Percentiles rank a stretch among this genome's conserved stretches.
These are phyloP conservation scores for Neurospora sp. DNA, from an alignment of 495 filamentous ascomycete species.

Conservation along the genomic window DNA sequence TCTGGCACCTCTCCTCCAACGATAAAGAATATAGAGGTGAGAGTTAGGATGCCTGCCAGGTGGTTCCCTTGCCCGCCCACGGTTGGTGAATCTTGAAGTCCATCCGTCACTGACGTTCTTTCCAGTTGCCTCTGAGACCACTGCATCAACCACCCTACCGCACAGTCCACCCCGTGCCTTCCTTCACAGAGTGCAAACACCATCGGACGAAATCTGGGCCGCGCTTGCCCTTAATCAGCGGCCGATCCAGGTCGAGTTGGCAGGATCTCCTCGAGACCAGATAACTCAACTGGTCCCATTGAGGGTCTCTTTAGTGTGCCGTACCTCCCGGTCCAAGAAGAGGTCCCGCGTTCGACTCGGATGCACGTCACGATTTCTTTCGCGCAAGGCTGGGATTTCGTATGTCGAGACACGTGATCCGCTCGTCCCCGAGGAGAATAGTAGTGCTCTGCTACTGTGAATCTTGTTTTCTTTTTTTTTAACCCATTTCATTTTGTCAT, in stretches of 20 bases:
- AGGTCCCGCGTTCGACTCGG: background rate
- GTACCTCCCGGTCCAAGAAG: background rate
- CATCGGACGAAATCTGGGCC: background rate
- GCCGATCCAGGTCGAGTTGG: background rate
- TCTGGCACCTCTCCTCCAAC: background rate
- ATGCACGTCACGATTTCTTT: background rate
- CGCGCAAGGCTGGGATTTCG: background rate
- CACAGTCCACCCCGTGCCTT: background rate
- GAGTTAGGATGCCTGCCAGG: background rate
- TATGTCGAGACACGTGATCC: background rate
- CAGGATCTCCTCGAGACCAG: background rate
- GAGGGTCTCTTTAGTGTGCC: background rate
- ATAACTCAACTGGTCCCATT: background rate
- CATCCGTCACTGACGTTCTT: background rate
- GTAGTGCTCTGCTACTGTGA: background rate
- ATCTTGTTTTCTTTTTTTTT: background rate
- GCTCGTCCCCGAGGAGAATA: background rate
- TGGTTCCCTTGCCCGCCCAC: background rate
- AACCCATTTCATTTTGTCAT: background rate
- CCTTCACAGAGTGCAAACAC: background rate
- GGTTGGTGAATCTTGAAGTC: background rate
- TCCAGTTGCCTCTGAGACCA: background rate
- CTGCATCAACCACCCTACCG: background rate
- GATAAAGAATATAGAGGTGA: background rate
- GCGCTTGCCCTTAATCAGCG: background rate